Percentiles rank a stretch among this genome's conserved stretches.
These are phyloP conservation scores for Cystobasidium ongulense DNA, from an alignment of 768 basidiomycete species.

Conservation along the genomic window DNA sequence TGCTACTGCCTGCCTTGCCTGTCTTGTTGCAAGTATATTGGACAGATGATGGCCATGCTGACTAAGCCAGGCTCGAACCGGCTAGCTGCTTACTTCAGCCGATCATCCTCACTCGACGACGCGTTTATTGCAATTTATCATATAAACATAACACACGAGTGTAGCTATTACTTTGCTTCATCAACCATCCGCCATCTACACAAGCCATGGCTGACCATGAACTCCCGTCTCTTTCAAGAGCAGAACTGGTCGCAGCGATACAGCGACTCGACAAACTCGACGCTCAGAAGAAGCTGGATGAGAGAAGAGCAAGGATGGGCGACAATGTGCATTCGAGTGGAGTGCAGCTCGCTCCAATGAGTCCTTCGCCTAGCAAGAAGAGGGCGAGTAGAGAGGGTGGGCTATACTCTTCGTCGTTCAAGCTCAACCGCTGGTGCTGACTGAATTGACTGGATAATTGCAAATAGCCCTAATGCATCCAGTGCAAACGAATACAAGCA, in stretches of 20 bases:
- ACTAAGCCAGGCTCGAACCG: background rate
- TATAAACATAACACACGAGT: no score
- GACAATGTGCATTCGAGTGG: background rate
- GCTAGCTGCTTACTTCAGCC: background rate
- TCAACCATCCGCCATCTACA: no score
- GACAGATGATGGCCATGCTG: background rate
- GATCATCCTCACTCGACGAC: background rate
- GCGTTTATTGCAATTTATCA: no score
- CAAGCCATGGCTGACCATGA: no score
- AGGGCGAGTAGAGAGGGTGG: background rate
- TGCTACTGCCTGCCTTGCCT: no score
- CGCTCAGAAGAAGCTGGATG: background rate
- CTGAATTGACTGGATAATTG: background rate
- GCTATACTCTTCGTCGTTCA: background rate
- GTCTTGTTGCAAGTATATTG: no score
- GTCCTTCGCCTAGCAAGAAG: conserved; percentile 1
- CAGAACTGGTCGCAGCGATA: no score
- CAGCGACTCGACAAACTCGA: background rate
- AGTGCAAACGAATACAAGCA: background rate
- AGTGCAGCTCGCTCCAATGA: background rate
- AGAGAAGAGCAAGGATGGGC: background rate
- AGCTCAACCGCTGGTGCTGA: background rate
- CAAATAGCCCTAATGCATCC: background rate
- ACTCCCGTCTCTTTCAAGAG: no score
- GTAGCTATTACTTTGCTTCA: no score